Percentiles rank a stretch among this genome's conserved stretches.
These are phyloP conservation scores for Cronartium ribicola DNA, from an alignment of 1,284 basidiomycete genomes.

Conservation along the genomic window DNA sequence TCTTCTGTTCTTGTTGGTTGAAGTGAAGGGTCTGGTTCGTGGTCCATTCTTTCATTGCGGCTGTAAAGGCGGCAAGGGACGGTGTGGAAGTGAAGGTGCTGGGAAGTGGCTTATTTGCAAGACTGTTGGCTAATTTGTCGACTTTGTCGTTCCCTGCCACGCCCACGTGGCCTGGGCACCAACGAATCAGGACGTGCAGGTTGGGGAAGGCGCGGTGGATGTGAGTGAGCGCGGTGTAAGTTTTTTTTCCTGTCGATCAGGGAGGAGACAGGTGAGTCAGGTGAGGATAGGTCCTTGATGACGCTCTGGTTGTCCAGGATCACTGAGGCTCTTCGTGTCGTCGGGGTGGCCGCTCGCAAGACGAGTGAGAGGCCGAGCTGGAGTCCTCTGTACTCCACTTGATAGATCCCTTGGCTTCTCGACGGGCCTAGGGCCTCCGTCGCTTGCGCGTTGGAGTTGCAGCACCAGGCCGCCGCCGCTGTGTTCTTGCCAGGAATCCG, in stretches of 20 bases:
- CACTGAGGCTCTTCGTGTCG: background rate
- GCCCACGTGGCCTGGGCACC: conserved; percentile 9
- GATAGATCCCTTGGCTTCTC: background rate
- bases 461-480: background rate
- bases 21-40: background rate
- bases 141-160: conserved; percentile 3
- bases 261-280: background rate
- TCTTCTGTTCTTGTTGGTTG: background rate
- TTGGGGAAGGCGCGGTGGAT: background rate
- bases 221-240: background rate
- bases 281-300: background rate
- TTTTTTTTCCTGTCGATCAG: background rate
- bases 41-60: background rate
- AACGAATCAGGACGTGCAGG: background rate
- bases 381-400: background rate
- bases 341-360: background rate
- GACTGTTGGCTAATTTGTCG: conserved; percentile 1
- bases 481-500: background rate
- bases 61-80: background rate
- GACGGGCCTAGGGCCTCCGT: background rate
- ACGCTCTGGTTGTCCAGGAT: conserved; percentile 8
- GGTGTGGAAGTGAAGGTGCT: background rate
- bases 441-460: too few relatives aligned
- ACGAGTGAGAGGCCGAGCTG: background rate
- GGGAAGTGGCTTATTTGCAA: background rate